Evolutionary conservation across 495 filamentous ascomycete species (phyloP), one percentile per base, ranked within the genome.

Genomic region (Aspergillus wentii): DNA sequence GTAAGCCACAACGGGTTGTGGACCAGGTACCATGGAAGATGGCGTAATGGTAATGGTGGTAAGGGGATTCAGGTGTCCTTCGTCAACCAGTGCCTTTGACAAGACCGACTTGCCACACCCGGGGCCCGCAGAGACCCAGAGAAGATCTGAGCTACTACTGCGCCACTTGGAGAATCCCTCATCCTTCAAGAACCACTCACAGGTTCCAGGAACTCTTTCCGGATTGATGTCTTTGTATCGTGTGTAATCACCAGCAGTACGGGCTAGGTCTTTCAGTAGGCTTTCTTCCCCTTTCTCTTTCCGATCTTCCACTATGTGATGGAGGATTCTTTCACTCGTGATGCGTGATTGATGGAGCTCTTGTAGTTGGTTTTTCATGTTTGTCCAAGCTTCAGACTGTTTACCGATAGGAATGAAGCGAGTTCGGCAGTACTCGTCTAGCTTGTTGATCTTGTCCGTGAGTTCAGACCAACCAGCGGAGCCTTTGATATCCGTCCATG

Each of bases 21-120:
- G n/a, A n/a, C n/a, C n/a, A n/a, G n/a, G n/a, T n/a, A n/a, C n/a
- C n/a, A n/a, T n/a, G n/a, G n/a, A n/a, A n/a, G 54, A 48, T 6
- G 51, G 41, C 2, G 51, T 44, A 10, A 41, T 53, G 8, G 43
- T 32, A 10, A 22, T 49, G 3, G 14, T 43, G n/a, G 41, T 38
- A 7, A 52, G 38, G 19, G 22, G 41, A 9, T 39, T 5, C 27
- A n/a, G n/a, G n/a, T n/a, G n/a, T n/a, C n/a, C n/a, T n/a, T 64
- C 52, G 36, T 63, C 55, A 13, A 69, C 42, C 3, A 69, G 35
- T 11, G 38, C 39, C 23, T 40, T 33, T 17, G 64, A 42, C n/a
- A 66, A 43, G 7, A 71, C 61, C 11, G 66, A 69, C 26, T 69
- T 69, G 7, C 67, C 62, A 36, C 59, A 67, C 5, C 64, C 64